These are phyloP conservation scores for Xylaria longipes DNA, from an alignment of 495 filamentous ascomycete species.

Conservation along the genomic window DNA sequence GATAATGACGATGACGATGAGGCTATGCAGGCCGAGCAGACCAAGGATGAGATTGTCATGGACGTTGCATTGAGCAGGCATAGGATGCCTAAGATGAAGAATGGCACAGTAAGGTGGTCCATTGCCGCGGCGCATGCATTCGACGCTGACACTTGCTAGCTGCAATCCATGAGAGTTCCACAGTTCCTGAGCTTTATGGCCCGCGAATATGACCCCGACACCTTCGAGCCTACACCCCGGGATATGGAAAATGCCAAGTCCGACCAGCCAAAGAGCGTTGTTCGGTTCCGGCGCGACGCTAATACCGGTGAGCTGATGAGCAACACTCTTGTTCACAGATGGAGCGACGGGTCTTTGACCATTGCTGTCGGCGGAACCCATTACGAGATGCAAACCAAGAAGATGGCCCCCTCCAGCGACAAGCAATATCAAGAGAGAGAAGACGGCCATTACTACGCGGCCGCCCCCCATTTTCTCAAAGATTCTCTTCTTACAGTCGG, in stretches of 20 bases:
- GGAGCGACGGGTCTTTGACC: slow-evolving; percentile 86
- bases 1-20: slow-evolving; percentile 53
- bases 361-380: slow-evolving; percentile 75
- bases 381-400: slow-evolving; percentile 77
- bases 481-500: slow-evolving; percentile 76
- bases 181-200: slow-evolving; percentile 79
- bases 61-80: slow-evolving; percentile 66
- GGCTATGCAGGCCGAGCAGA: slow-evolving; percentile 47
- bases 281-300: slow-evolving; percentile 50
- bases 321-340: slow-evolving; percentile 77
- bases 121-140: not conserved
- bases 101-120: slow-evolving; percentile 60
- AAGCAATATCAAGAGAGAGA: slow-evolving; percentile 71
- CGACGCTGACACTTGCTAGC: slow-evolving; percentile 50
- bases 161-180: slow-evolving; percentile 81
- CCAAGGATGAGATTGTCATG: slow-evolving; percentile 60
- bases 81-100: slow-evolving; percentile 72
- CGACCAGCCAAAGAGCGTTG: slow-evolving; percentile 46
- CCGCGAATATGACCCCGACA: slow-evolving; percentile 72
- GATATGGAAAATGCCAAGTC: slow-evolving; percentile 52
- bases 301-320: slow-evolving; percentile 65
- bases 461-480: slow-evolving; percentile 71
- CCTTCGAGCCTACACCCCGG: slow-evolving; percentile 61
- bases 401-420: slow-evolving; percentile 68
- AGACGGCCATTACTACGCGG: slow-evolving; percentile 80